Evolutionary conservation across 2,329 filamentous ascomycete genomes (phyloP), one percentile per base, ranked within the genome.

Genomic region (Alternaria hordeiaustralica): DNA sequence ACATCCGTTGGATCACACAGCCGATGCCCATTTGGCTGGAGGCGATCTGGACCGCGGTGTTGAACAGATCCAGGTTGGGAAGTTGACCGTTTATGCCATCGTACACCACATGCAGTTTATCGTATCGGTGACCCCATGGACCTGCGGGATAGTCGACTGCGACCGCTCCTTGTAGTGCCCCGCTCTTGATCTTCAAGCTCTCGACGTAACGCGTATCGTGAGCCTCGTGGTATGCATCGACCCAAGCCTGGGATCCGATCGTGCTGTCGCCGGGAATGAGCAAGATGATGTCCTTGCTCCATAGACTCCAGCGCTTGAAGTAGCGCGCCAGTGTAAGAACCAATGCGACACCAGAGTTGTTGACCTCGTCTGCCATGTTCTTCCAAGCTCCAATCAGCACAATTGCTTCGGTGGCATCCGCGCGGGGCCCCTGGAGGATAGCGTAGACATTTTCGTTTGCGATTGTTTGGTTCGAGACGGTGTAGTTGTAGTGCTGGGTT

Each of bases 201-300:
- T 90, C 88, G 25, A 98, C 90, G 8, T 85, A 87, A 6, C 86
- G 82, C 0, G 90, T 86, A 69, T 91, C 86, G 75, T 97, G 94
- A 20, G 92, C 90, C 78, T 97, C 93, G 80, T 99, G 96, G 79
- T 99, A 99, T 2, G 96, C 96, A 76, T 97, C 94, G 9, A 97
- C 93, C 96, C 96, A 99, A 23, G 96, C 96, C 78, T 98, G 94
- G 0, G 94, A 93, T 1, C 95, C 96, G 11, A 92, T 91, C 63
- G 90, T 91, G 79, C 93, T 97, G 80, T 99, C 96, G 0, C 92
- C 90, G 0, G 96, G 90, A 50, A 99, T 87, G 6, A 99, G 82
- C 71, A 99, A 89, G 62, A 99, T 95, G 70, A 99, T 97, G 79
- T 99, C 96, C 81, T 99, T 99, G 63, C 94, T 97, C 96, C 96